Percentiles rank a stretch among this genome's conserved stretches.
phyloP scores from a whole-genome alignment of 192 early-diverging fungal genomes.

The Coemansia interrupta region DNA sequence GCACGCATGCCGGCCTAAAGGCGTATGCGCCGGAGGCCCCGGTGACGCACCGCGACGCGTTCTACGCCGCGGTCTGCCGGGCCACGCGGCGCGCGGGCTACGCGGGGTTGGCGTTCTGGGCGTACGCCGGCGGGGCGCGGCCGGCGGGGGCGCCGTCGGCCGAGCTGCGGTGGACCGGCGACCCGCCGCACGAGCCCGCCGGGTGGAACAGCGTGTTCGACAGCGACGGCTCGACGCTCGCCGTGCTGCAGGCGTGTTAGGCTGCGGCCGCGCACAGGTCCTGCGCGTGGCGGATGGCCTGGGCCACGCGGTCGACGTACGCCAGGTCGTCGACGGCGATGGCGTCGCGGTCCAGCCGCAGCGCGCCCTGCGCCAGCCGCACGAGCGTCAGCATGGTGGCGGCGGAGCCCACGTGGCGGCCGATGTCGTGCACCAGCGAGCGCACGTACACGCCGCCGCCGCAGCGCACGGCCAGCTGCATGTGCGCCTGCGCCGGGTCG shows the following conservation, averaged over 20 bases:
- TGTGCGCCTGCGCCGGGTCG: conserved; percentile 28
- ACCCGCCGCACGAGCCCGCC: conserved; percentile 58
- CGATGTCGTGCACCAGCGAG: conserved; percentile 68
- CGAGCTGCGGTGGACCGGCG: conserved; percentile 52
- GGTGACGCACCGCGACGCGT: conserved; percentile 54
- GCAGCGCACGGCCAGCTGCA: conserved; percentile 61
- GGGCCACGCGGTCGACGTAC: conserved; percentile 21
- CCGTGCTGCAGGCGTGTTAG: conserved; percentile 12
- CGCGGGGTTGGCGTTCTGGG: conserved; percentile 64
- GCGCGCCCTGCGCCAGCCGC: conserved; percentile 57
- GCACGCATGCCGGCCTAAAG: conserved; percentile 9
- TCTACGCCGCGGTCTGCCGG: conserved; percentile 47
- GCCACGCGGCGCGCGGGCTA: conserved; percentile 22
- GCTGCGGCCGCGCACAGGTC: background rate
- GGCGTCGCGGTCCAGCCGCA: conserved; percentile 50
- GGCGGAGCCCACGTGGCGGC: conserved; percentile 50
- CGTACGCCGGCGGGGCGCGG: conserved; percentile 55
- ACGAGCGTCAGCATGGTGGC: conserved; percentile 64
- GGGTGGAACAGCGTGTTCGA: conserved; percentile 70
- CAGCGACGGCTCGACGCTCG: conserved; percentile 38
- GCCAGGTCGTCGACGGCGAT: conserved; percentile 43
- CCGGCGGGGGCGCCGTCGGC: conserved; percentile 36
- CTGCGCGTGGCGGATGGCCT: conserved; percentile 24
- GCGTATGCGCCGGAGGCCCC: conserved; percentile 53
- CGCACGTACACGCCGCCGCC: conserved; percentile 73